Evolutionary conservation across 129 eudicot genomes (phyloP), one percentile per base, ranked within the genome.

Genomic region (Lactuca saligna): DNA sequence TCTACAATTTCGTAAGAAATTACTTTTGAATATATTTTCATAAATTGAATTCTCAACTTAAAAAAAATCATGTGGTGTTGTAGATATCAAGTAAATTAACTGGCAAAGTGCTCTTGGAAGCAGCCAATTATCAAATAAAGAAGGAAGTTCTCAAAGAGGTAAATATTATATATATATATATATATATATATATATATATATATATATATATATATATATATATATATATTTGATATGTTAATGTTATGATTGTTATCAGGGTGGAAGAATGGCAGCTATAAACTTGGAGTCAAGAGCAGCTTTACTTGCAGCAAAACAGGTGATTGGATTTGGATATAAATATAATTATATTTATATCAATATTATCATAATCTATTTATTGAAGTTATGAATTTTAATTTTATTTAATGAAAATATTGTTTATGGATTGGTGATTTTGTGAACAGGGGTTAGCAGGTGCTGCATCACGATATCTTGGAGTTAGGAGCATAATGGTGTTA

Each of bases 271-370:
- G 49, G 96, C 93, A 69, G 90, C 97, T 61, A 76, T 83, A 61
- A 83, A 83, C 78, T 77, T 91, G 74, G 93, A 91, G 83, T 77
- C 90, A 25, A 77, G 86, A 72, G 83, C 82, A 59, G 93, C 90
- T 62, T 67, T 88, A 73, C 83, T 91, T 65, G 88, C 96, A 77
- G 97, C 97, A 77, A 83, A 79, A 78, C 85, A 88, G 85, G 97
- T 81, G 39, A 56, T 60, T 59, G 56, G 17, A 49, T 46, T 25
- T 25, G 29, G 29, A 25, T 25, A 25, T 25, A 25, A 25, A 25
- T 25, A 25, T 25, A 31, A 39, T 42, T 44, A 32, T n/a, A 14
- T 48, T 72, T 29, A 6, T 63, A 5, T 48, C 13, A 4, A 25
- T 25, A 25, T 25, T 25, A 25, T 25, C 29, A 25, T 25, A 25